Base-by-base conservation (phyloP, 2,329 filamentous ascomycete species). In the Phoma sp. region DNA sequence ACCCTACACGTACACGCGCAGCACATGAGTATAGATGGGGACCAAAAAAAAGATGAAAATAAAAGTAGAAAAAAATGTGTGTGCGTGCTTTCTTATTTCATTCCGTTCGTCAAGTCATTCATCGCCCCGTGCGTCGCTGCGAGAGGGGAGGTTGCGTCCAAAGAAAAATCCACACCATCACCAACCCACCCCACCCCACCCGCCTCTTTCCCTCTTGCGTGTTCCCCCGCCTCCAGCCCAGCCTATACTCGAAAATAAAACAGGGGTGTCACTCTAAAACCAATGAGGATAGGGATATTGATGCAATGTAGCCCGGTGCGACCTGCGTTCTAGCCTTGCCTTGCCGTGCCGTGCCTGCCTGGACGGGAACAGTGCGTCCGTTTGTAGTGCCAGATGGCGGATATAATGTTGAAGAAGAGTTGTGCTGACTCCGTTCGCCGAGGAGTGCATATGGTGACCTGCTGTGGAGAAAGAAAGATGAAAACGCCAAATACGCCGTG, bases 381-480 rank as follows among this genome's bases (percentile, higher is more conserved):
- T 37, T 25, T 36, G 51, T 22, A 40, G 50, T 55, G 51, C 46
- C 45, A 45, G 40, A 55, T 50, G 19, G 45, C 45, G 45, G 51
- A 55, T 55, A 55, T 55, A 50, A 50, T 50, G 36, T 55, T 50
- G 35, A 36, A 45, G 37, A 46, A 53, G 45, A 55, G 51, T 43
- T 45, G 31, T 31, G 40, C 41, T 17, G 31, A 50, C 51, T 40
- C 51, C 51, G 29, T 55, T 55, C 51, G 40, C 51, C 51, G 17
- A 29, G 31, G 24, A 29, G 31, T 47, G 47, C 53, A 51, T 25
- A 27, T 37, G 33, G 22, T 22, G 43, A 27, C 37, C 47, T 51
- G 47, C 53, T 27, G 22, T 43, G 32, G 21, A 36, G 12, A 55
- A 43, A 43, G 46, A 40, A 27, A 13, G 45, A 22, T 43, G 45